These are phyloP conservation scores for Annulohypoxylon nitens DNA, from an alignment of 495 filamentous ascomycete species.

Conservation along the genomic window DNA sequence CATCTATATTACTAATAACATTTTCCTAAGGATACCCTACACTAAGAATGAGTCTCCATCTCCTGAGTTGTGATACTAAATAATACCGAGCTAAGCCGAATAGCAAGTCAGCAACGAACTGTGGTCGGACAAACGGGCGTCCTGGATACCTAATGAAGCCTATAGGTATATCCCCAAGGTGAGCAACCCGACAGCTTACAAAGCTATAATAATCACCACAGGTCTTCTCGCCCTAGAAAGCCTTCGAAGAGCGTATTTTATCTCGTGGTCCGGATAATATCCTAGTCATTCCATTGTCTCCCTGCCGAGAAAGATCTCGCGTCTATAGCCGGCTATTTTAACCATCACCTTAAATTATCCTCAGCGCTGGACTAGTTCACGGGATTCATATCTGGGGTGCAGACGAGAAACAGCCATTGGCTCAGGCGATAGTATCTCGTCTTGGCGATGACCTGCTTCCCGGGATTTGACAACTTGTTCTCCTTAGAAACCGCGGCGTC, in stretches of 20 bases:
- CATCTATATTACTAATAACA: background rate
- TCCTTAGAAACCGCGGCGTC: constrained; percentile 8
- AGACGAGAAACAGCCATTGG: constrained; percentile 24
- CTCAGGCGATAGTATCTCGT: constrained; percentile 19
- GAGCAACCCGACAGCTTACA: background rate
- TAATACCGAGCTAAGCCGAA: constrained; percentile 5
- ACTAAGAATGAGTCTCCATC: background rate
- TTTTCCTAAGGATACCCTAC: background rate
- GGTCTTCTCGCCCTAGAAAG: constrained; percentile 6
- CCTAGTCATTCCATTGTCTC: constrained; percentile 23
- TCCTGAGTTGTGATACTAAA: background rate
- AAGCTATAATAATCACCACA: background rate
- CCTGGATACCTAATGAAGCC: constrained; percentile 16
- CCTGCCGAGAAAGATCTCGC: constrained; percentile 27
- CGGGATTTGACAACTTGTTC: constrained; percentile 34
- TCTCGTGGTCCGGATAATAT: constrained; percentile 38
- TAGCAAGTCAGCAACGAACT: background rate
- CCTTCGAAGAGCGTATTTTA: constrained; percentile 16
- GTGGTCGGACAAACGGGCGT: constrained; percentile 33
- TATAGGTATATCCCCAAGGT: background rate
- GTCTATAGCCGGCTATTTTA: constrained; percentile 42
- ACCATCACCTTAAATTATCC: constrained; percentile 28
- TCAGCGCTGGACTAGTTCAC: constrained; percentile 16
- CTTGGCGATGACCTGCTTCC: constrained; percentile 35
- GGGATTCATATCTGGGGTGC: constrained; percentile 40